phyloP scores from a whole-genome alignment of 2,329 filamentous ascomycete genomes.

The Alternaria gansuensis region DNA sequence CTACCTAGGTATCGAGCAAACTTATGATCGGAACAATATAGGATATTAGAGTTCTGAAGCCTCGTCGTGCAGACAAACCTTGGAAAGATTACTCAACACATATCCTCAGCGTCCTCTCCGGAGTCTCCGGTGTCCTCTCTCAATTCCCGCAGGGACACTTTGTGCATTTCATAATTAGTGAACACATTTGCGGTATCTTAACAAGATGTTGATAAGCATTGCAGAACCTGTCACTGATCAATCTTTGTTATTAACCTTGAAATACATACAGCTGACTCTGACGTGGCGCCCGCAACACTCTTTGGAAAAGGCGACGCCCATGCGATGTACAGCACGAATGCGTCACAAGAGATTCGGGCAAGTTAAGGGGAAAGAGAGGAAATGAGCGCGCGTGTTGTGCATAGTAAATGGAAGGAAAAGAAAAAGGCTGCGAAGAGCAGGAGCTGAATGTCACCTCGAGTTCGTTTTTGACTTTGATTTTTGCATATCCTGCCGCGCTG shows the following conservation, averaged over 20 bases:
- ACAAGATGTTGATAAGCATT: background rate
- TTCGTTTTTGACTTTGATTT: background rate
- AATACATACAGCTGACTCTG: background rate
- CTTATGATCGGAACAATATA: background rate
- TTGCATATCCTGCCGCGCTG: background rate
- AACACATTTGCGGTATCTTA: background rate
- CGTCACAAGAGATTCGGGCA: background rate
- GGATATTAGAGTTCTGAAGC: background rate
- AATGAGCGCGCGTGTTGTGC: background rate
- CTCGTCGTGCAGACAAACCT: background rate
- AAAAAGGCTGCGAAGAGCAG: background rate
- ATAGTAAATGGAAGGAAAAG: background rate
- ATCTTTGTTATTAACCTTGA: background rate
- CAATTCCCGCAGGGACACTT: background rate
- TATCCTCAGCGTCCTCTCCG: background rate
- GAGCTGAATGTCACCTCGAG: background rate
- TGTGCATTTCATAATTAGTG: background rate
- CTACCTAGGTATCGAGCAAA: background rate
- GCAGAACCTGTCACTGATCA: constrained; percentile 1
- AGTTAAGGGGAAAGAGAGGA: background rate
- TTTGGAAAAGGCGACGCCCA: background rate
- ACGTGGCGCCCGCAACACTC: background rate
- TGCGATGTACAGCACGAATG: background rate
- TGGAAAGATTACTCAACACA: constrained; percentile 5
- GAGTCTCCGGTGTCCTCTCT: background rate